These are phyloP conservation scores for Lasiodiplodia sp. DNA, from an alignment of 2,329 filamentous ascomycete species.

Conservation along the genomic window DNA sequence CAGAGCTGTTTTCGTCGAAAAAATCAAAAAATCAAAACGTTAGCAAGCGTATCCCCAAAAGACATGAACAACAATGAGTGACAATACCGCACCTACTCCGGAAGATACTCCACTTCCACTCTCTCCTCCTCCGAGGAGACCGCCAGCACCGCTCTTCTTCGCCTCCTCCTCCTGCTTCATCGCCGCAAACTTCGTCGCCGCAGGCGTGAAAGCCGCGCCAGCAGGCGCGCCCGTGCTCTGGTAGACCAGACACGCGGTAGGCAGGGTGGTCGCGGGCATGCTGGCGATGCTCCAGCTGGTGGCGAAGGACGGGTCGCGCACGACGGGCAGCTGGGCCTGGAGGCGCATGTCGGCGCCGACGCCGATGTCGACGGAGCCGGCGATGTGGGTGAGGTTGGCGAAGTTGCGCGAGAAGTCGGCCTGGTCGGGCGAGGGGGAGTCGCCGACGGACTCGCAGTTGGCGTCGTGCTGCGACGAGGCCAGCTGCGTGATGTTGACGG, in stretches of 20 bases:
- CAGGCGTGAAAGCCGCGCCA: constrained; percentile 6
- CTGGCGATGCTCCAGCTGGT: constrained; percentile 11
- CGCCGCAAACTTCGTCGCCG: constrained; percentile 11
- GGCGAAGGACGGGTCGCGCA: background rate
- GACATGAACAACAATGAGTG: background rate
- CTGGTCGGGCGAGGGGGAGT: background rate
- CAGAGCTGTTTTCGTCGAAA: background rate
- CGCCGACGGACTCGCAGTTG: background rate
- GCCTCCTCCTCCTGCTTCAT: constrained; percentile 14
- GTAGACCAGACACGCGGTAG: constrained; percentile 15
- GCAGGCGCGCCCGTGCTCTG: constrained; percentile 9
- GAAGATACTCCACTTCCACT: background rate
- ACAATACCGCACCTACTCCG: constrained; percentile 13
- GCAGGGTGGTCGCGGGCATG: constrained; percentile 13
- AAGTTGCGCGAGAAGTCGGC: constrained; percentile 10
- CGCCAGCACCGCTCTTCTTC: background rate
- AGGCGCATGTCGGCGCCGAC: constrained; percentile 16
- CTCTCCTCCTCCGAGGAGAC: background rate
- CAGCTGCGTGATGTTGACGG: constrained; percentile 20
- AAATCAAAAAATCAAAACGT: background rate
- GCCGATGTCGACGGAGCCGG: constrained; percentile 7
- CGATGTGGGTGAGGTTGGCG: constrained; percentile 22
- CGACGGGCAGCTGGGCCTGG: constrained; percentile 16
- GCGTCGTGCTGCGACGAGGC: background rate
- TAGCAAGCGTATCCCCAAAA: background rate